These are phyloP conservation scores for Thelonectria rubi DNA, from an alignment of 2,329 filamentous ascomycete species.

Conservation along the genomic window DNA sequence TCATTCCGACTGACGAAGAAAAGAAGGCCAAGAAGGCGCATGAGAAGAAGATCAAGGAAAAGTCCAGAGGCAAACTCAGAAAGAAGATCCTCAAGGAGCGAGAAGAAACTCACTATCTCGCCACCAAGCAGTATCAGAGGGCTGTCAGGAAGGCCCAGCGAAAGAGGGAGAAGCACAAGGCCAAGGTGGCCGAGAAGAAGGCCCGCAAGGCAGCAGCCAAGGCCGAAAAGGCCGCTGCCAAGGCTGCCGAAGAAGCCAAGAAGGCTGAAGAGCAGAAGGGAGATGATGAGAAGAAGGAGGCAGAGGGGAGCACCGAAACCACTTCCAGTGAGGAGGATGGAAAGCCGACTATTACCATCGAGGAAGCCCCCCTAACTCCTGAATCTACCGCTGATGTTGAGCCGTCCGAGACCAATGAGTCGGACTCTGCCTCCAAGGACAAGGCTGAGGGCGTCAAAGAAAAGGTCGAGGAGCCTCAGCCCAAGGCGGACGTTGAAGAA, in stretches of 20 bases:
- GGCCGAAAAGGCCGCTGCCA: constrained; percentile 30
- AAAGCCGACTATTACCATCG: constrained; percentile 4
- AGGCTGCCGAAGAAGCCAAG: constrained; percentile 14
- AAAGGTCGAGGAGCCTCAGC: neutral
- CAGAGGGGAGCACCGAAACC: neutral
- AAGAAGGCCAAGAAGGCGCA: constrained; percentile 57
- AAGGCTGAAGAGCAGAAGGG: constrained; percentile 24
- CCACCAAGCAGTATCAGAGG: constrained; percentile 50
- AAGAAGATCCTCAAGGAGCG: constrained; percentile 55
- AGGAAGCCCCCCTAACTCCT: constrained; percentile 34
- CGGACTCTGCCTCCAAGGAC: neutral
- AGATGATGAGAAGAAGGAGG: constrained; percentile 18
- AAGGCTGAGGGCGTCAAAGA: constrained; percentile 5
- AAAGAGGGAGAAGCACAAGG: constrained; percentile 86
- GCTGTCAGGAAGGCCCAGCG: constrained; percentile 49
- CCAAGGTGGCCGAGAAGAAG: constrained; percentile 68
- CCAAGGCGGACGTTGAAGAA: neutral
- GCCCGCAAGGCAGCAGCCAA: constrained; percentile 24
- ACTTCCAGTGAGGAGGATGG: neutral
- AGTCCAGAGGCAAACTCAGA: constrained; percentile 47
- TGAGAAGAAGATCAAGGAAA: constrained; percentile 54
- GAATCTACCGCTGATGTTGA: constrained; percentile 26
- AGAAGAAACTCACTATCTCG: constrained; percentile 49
- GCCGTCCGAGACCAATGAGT: neutral
- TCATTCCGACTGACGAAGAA: constrained; percentile 59